Conservation (phyloP, 495 filamentous ascomycete genomes). For the Penicillium simplicissimum region DNA sequence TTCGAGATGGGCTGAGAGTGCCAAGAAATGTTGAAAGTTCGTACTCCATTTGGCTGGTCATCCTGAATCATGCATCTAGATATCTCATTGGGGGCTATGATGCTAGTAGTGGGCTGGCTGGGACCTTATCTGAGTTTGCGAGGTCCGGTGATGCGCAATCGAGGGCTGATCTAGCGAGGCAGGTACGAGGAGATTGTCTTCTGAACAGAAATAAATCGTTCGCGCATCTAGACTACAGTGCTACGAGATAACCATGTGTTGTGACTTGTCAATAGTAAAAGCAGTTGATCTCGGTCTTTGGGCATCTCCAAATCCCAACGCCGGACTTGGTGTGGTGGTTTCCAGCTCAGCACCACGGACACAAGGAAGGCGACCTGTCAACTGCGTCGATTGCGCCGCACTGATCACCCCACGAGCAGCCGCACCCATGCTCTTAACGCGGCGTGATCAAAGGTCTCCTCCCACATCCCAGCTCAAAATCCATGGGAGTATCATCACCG, state of each 20-base stretch:
- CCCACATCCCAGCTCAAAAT: too few species aligned
- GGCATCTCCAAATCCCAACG: not conserved
- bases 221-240: not conserved
- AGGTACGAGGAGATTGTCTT: constrained; percentile 2
- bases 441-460: constrained; percentile 3
- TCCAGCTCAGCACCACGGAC: not conserved
- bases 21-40: not conserved
- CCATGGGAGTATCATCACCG: too few species aligned
- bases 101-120: not conserved
- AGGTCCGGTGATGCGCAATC: constrained; percentile 6
- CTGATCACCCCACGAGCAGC: constrained; percentile 12
- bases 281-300: not conserved
- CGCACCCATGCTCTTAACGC: constrained; percentile 8
- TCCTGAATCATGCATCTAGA: not conserved
- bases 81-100: not conserved
- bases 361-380: constrained; percentile 9
- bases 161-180: constrained; percentile 1
- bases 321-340: not conserved
- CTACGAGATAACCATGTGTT: not conserved
- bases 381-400: constrained; percentile 3
- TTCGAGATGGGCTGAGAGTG: not conserved
- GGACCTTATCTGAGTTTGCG: constrained; percentile 3
- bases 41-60: not conserved
- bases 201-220: not conserved
- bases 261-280: not conserved